Base-by-base conservation (phyloP, 2,329 filamentous ascomycete species). In the Apiospora koreana region DNA sequence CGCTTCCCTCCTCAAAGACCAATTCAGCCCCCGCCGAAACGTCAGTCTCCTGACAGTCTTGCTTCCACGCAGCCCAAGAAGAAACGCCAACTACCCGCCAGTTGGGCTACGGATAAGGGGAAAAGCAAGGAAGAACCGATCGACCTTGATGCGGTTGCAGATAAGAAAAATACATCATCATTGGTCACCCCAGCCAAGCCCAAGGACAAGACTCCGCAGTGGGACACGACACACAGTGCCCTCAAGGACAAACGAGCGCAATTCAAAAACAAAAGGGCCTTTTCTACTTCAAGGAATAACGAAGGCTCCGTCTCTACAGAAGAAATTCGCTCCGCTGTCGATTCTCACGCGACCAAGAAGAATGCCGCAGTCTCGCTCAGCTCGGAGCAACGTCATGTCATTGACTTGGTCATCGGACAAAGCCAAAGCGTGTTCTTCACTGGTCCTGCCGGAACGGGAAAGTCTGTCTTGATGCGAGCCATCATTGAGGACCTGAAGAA, bases 401-500 rank as follows among this genome's bases (percentile, higher is more conserved):
- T 97, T 70, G 90, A 94, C 64, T 85, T 98, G 25, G 95, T 99
- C 12, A 88, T 94, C 9, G 88, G 96, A 28, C 84, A 93, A 73
- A 88, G 88, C 71, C 92, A 94, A 80, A 98, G 95, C 76, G 95
- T 98, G 2, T 99, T 99, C 84, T 99, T 99, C 80, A 99, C 96
- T 0, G 96, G 96, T 75, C 97, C 96, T 71, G 96, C 96, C 70
- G 94, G 92, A 86, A 98, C 96, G 5, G 96, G 96, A 80, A 99
- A 99, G 85, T 99, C 96, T 1, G 95, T 99, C 4, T 83, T 99
- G 70, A 94, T 99, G 87, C 89, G 95, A 73, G 91, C 97, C 74
- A 97, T 98, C 72, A 98, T 99, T 75, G 84, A 88, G 6, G 90
- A 93, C 4, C 79, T 99, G 67, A 93, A 92, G 71, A 89, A 89